Evolutionary conservation across 2,329 filamentous ascomycete species (phyloP).

Genomic region (Monilinia fructicola): DNA sequence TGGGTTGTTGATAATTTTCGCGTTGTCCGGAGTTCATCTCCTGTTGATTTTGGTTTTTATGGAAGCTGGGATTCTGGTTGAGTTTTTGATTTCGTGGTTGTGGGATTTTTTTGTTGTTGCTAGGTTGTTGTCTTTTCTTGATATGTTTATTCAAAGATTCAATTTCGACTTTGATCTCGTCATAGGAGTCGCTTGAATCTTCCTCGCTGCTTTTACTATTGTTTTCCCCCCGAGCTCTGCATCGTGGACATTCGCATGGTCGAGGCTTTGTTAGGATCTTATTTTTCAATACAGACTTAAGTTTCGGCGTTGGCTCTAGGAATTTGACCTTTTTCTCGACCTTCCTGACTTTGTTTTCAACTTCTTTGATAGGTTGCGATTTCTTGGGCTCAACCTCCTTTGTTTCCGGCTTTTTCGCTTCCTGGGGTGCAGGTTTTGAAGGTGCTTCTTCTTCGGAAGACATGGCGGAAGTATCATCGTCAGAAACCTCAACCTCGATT

Average conservation of each 20-base stretch:
- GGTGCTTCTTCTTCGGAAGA: slow-evolving; percentile 2
- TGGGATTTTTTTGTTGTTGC: background rate
- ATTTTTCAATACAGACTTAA: slow-evolving; percentile 19
- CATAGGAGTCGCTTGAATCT: slow-evolving; percentile 17
- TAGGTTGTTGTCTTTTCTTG: slow-evolving; percentile 9
- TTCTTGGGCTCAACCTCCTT: background rate
- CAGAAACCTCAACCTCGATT: slow-evolving; percentile 15
- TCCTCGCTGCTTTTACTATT: slow-evolving; percentile 18
- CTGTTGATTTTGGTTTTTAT: background rate
- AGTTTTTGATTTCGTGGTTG: background rate
- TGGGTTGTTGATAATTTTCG: background rate
- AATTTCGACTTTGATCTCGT: slow-evolving; percentile 3
- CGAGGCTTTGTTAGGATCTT: background rate
- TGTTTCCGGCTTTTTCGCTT: background rate
- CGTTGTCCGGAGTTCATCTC: background rate
- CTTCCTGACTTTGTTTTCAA: slow-evolving; percentile 11
- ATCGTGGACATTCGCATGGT: slow-evolving; percentile 7
- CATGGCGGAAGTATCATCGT: background rate
- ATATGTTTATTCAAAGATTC: background rate
- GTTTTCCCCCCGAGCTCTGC: background rate
- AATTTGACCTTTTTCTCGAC: slow-evolving; percentile 19
- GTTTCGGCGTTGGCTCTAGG: slow-evolving; percentile 11
- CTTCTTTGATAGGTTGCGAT: background rate
- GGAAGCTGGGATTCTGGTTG: background rate
- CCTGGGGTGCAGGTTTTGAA: background rate